Conservation (phyloP, 2,329 filamentous ascomycete genomes). For the Biscogniauxia marginata region DNA sequence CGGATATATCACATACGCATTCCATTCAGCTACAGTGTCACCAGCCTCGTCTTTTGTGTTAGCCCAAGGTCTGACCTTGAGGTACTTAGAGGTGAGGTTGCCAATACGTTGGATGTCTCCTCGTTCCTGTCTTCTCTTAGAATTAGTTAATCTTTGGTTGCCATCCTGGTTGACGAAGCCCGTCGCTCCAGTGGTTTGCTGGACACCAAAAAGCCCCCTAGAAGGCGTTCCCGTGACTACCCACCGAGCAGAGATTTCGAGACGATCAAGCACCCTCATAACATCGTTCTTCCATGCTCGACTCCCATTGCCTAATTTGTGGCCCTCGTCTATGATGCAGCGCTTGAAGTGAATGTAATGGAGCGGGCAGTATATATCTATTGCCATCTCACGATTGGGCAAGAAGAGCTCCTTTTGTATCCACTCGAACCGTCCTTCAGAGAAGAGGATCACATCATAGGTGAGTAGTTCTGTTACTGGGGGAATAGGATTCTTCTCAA, state of each 20-base stretch:
- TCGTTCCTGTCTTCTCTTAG: constrained; percentile 47
- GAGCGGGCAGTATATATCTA: constrained; percentile 55
- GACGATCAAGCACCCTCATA: constrained; percentile 48
- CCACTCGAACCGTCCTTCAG: constrained; percentile 68
- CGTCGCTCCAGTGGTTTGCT: constrained; percentile 32
- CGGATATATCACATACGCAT: constrained; percentile 65
- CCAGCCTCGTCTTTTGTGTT: constrained; percentile 55
- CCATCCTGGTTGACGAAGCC: background rate
- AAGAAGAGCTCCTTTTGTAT: constrained; percentile 46
- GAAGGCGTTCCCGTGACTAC: constrained; percentile 89
- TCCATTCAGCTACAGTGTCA: constrained; percentile 65
- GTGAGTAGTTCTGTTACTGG: constrained; percentile 54
- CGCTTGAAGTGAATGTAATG: constrained; percentile 78
- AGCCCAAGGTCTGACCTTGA: constrained; percentile 77
- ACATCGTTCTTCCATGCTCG: constrained; percentile 54
- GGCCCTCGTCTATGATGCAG: constrained; percentile 89
- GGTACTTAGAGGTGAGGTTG: constrained; percentile 65
- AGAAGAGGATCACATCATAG: constrained; percentile 78
- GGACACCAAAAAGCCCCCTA: constrained; percentile 74
- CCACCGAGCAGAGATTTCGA: constrained; percentile 75
- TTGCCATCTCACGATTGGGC: constrained; percentile 28
- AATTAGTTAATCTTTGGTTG: constrained; percentile 29
- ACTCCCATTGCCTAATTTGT: constrained; percentile 71
- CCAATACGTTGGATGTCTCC: constrained; percentile 66
- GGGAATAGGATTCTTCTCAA: constrained; percentile 56